Conservation (phyloP, 2,329 filamentous ascomycete species). For the Cordyceps cateniannulata region DNA sequence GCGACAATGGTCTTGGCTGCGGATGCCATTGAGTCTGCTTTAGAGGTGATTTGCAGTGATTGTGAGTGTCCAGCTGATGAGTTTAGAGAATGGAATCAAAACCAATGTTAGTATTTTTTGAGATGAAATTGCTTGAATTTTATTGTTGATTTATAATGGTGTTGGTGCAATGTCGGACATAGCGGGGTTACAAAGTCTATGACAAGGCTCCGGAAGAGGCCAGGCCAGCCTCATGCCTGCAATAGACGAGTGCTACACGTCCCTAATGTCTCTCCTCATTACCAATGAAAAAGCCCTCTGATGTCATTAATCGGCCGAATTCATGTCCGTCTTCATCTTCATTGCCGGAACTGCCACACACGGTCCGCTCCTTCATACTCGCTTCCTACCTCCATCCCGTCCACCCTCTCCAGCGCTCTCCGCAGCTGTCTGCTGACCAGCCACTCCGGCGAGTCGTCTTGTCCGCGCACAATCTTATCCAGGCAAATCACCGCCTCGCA, state of each 20-base stretch:
- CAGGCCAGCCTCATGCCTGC: neutral
- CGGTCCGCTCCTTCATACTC: neutral
- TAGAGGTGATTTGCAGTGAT: too few species aligned
- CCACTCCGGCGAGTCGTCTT: constrained; percentile 9
- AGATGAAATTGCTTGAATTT: neutral
- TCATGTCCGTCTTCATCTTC: neutral
- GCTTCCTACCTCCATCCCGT: too few species aligned
- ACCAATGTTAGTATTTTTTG: neutral
- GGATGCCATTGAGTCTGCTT: neutral
- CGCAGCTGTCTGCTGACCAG: constrained; percentile 3
- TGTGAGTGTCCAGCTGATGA: neutral
- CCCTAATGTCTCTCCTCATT: neutral
- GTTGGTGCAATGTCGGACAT: neutral
- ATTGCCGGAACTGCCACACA: too few species aligned
- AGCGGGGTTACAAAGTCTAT: constrained; percentile 1
- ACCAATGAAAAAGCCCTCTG: neutral
- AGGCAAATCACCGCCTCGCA: constrained; percentile 1
- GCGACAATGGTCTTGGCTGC: constrained; percentile 43
- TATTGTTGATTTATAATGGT: neutral
- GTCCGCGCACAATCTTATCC: neutral
- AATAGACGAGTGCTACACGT: neutral
- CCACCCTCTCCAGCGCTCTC: neutral
- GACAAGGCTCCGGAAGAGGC: too few species aligned
- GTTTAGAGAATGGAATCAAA: too few species aligned
- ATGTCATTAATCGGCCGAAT: neutral